Evolutionary conservation across 495 filamentous ascomycete genomes (phyloP).

Genomic region (Penicillium paradoxum): DNA sequence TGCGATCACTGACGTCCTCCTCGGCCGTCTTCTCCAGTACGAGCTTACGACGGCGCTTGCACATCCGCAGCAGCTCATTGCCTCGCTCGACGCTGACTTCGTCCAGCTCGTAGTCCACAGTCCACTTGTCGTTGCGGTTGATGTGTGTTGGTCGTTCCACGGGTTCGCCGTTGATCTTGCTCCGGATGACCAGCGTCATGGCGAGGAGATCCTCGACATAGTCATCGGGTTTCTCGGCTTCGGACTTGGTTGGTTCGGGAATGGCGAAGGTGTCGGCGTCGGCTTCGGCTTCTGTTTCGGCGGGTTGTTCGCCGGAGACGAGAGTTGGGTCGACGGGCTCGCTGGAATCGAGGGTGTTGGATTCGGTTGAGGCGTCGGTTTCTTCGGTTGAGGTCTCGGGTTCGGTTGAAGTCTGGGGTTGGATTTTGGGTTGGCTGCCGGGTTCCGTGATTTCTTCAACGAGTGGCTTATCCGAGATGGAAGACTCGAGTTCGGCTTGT

Average conservation of each 20-base stretch:
- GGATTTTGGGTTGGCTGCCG: not conserved
- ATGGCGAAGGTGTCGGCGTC: not conserved
- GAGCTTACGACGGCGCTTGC: conserved; percentile 32
- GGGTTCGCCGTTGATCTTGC: conserved; percentile 62
- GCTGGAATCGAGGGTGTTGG: too few relatives aligned
- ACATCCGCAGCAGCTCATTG: conserved; percentile 32
- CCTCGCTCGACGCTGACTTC: conserved; percentile 45
- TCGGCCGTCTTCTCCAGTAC: not conserved
- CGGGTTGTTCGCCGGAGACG: not conserved
- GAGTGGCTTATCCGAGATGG: not conserved
- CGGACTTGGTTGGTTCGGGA: too few relatives aligned
- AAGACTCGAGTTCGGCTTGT: too few relatives aligned
- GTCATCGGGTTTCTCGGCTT: not conserved
- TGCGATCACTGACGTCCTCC: conserved; percentile 8
- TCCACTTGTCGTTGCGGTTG: conserved; percentile 55
- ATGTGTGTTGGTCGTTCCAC: conserved; percentile 58
- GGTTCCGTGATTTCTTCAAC: not conserved
- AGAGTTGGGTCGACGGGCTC: not conserved
- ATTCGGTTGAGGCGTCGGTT: too few relatives aligned
- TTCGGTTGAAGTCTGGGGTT: too few relatives aligned
- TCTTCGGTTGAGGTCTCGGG: too few relatives aligned
- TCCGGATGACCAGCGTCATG: conserved; percentile 64
- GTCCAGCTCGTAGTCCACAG: conserved; percentile 66
- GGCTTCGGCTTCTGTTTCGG: conserved; percentile 1
- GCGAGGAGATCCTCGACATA: conserved; percentile 46